Evolutionary conservation across 345 rosid species (phyloP).

Genomic region (Pistacia vera): DNA sequence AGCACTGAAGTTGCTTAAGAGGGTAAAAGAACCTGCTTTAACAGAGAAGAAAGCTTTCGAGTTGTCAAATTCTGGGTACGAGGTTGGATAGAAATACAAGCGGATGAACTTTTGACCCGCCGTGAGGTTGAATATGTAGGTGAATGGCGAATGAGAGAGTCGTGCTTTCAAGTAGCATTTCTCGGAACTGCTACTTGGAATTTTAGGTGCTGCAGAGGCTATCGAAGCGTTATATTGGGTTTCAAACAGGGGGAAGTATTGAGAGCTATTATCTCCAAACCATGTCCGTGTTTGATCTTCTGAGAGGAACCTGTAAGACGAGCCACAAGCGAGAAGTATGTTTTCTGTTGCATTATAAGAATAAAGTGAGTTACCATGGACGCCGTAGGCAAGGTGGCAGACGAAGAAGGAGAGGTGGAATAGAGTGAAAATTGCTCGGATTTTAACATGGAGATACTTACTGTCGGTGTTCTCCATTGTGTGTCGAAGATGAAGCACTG

Average conservation of each 20-base stretch:
- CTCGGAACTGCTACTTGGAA: too few species aligned
- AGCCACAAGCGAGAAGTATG: too few species aligned
- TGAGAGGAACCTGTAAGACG: too few species aligned
- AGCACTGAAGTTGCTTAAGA: slow-evolving; percentile 12
- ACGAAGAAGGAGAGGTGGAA: background rate
- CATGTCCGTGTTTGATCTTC: too few species aligned
- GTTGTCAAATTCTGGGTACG: slow-evolving; percentile 1
- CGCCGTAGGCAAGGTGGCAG: background rate
- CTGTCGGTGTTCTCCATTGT: background rate
- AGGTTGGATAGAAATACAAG: slow-evolving; percentile 15
- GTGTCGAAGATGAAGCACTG: too few species aligned
- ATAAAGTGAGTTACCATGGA: background rate
- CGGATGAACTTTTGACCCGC: slow-evolving; percentile 29
- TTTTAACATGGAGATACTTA: background rate
- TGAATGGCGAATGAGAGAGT: background rate
- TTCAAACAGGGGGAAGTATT: too few species aligned
- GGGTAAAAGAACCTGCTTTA: slow-evolving; percentile 13
- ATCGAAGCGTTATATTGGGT: too few species aligned
- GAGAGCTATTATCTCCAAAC: too few species aligned
- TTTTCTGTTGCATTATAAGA: too few species aligned
- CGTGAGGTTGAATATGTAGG: slow-evolving; percentile 10
- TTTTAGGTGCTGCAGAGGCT: too few species aligned
- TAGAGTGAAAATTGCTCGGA: background rate
- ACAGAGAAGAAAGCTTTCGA: slow-evolving; percentile 29
- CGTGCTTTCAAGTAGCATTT: background rate